These are phyloP conservation scores for Comarum palustre DNA, from an alignment of 306 rosid genomes.

Conservation along the genomic window DNA sequence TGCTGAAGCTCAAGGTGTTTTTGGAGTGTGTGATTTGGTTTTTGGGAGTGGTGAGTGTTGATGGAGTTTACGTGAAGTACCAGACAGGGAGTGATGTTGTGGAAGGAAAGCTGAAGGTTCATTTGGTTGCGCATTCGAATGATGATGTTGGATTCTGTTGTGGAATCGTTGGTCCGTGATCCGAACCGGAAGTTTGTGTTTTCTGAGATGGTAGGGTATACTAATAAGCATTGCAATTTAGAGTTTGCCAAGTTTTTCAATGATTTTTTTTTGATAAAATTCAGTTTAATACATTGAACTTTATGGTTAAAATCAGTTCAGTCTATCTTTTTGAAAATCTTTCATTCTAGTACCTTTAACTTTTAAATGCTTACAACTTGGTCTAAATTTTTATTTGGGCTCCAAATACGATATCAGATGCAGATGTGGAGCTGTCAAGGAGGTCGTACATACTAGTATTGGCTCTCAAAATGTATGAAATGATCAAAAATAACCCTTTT, in stretches of 20 bases:
- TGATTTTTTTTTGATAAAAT: too few species aligned
- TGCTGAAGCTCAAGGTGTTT: slow-evolving; percentile 25
- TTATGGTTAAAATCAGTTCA: too few species aligned
- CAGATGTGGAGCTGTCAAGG: too few species aligned
- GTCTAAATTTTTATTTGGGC: too few species aligned
- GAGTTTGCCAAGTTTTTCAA: neutral
- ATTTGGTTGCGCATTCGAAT: slow-evolving; percentile 74
- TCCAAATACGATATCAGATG: too few species aligned
- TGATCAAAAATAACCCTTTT: too few species aligned
- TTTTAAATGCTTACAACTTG: too few species aligned
- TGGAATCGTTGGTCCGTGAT: slow-evolving; percentile 63
- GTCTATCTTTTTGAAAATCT: too few species aligned
- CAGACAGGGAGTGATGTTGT: slow-evolving; percentile 48
- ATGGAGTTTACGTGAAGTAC: slow-evolving; percentile 46
- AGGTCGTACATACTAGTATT: too few species aligned
- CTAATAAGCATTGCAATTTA: neutral
- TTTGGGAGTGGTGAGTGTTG: slow-evolving; percentile 27
- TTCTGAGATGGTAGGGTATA: slow-evolving; percentile 61
- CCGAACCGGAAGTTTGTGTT: slow-evolving; percentile 78
- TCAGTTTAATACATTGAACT: too few species aligned
- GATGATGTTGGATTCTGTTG: slow-evolving; percentile 89
- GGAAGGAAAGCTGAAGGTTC: slow-evolving; percentile 76
- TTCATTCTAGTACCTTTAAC: too few species aligned
- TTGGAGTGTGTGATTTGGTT: slow-evolving; percentile 20
- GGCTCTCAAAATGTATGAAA: too few species aligned